A percentile compares a stretch with the other conserved stretches of the same genome.
phyloP scores from a whole-genome alignment of 1,139 yeast genomes.

The Suhomyces bokatorum region DNA sequence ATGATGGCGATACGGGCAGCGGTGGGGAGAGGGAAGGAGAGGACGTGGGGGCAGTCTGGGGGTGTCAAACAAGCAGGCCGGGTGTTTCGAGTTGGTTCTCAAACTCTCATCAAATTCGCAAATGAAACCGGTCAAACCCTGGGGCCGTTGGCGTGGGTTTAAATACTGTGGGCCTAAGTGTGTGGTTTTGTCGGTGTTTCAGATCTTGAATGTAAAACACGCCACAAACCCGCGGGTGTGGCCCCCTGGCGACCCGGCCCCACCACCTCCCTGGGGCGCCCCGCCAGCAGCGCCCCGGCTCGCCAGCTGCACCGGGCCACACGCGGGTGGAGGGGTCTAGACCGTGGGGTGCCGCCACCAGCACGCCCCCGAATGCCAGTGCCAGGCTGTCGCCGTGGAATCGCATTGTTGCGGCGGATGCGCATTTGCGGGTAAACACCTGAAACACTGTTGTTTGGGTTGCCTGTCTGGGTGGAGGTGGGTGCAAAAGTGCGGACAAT shows the following conservation, averaged over 20 bases:
- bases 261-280: neutral
- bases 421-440: constrained; percentile 11
- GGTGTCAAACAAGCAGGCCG: constrained; percentile 2
- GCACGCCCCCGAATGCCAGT: constrained; percentile 2
- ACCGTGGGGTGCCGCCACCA: constrained; percentile 1
- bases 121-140: constrained; percentile 13
- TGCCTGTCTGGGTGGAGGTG: constrained; percentile 9
- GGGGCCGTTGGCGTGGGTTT: constrained; percentile 12
- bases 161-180: constrained; percentile 15
- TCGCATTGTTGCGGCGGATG: constrained; percentile 4
- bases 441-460: constrained; percentile 12
- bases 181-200: constrained; percentile 18
- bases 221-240: constrained; percentile 14
- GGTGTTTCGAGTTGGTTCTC: constrained; percentile 11
- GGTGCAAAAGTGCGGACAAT: constrained; percentile 1
- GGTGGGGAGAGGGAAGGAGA: neutral
- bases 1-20: neutral
- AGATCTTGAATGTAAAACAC: constrained; percentile 21
- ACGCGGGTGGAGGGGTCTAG: constrained; percentile 1
- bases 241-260: neutral
- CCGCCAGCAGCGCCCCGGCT: neutral
- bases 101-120: constrained; percentile 15
- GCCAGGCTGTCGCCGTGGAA: constrained; percentile 1
- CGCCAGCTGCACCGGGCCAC: neutral
- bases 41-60: neutral